A percentile compares a stretch with the other conserved stretches of the same genome.
Evolutionary conservation across 768 basidiomycete species (phyloP).

Genomic region (Tremella yokohamensis): DNA sequence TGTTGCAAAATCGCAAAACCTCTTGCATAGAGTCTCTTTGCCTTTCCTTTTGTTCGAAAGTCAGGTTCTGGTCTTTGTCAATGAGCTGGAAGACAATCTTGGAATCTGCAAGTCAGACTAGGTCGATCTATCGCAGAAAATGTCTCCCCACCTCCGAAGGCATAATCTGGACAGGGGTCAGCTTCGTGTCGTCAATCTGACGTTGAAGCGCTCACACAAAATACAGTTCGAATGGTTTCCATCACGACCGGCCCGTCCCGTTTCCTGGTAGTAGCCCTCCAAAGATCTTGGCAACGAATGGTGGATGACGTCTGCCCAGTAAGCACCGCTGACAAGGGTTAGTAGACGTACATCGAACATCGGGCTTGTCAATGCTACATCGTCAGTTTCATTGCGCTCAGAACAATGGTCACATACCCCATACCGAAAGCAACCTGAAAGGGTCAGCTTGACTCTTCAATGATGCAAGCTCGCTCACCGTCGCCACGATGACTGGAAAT

Average conservation of each 20-base stretch:
- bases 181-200: conserved; percentile 1
- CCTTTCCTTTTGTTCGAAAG: conserved; percentile 62
- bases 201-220: conserved; percentile 59
- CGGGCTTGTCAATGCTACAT: conserved; percentile 47
- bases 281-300: conserved; percentile 74
- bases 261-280: conserved; percentile 93
- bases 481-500: conserved; percentile 84
- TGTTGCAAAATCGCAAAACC: conserved; percentile 75
- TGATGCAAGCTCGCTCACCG: conserved; percentile 57
- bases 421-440: conserved; percentile 89
- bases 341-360: conserved; percentile 39
- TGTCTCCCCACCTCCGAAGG: conserved; percentile 45
- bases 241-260: conserved; percentile 92
- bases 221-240: conserved; percentile 77
- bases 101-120: conserved; percentile 55
- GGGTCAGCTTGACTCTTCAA: conserved; percentile 7
- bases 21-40: conserved; percentile 63
- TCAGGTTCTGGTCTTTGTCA: conserved; percentile 56
- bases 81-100: conserved; percentile 62
- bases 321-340: not conserved
- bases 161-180: conserved; percentile 59
- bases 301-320: conserved; percentile 66
- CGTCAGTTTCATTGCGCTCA: conserved; percentile 12
- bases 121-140: not conserved
- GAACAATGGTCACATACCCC: conserved; percentile 56